Evolutionary conservation across 2,329 filamentous ascomycete species (phyloP), one percentile per base, ranked within the genome.

Genomic region (Colletotrichum noveboracense): DNA sequence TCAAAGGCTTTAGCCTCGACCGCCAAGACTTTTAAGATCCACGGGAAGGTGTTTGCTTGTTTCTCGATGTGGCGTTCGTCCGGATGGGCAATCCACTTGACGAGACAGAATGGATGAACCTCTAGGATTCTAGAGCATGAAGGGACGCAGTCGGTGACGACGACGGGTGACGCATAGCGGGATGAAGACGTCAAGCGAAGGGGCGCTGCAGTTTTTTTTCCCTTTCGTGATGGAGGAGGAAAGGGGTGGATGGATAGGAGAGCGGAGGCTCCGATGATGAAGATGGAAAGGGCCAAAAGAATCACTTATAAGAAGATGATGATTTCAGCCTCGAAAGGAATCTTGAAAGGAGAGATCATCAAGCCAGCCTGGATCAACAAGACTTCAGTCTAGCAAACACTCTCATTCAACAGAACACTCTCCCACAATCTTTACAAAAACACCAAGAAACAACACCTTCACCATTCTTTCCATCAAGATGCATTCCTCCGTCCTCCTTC

Each of bases 401-500:
- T 61, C 16, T 71, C 61, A 18, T 16, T 58, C 30, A 61, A 9
- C 43, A 52, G 6, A 13, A 7, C 10, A 52, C n/a, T 21, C 56
- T 8, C 16, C 5, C 30, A 61, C 58, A 61, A 61, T 61, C 62
- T 48, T 48, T 24, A 30, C 56, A 52, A 21, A 58, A 34, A 38
- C 66, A 38, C 21, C 30, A 61, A 60, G 21, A 18, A 62, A 24
- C 28, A 34, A 28, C 21, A 56, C 34, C 34, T 58, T 30, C 32
- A 67, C n/a, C 61, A 60, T 26, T 70, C 34, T 32, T 30, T 61
- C 26, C 24, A 2, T 3, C 52, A 21, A 24, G 2, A 67, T 71
- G 70, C 70, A 71, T 8, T 43, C 70, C 32, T 66, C 69, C 69
- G 61, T 66, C 32, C 61, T 71, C 43, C 69, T 71, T 6, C 43